Percentiles rank a stretch among this genome's conserved stretches.
phyloP scores from a whole-genome alignment of 768 basidiomycete genomes.

The Leccinellum rugosiceps region DNA sequence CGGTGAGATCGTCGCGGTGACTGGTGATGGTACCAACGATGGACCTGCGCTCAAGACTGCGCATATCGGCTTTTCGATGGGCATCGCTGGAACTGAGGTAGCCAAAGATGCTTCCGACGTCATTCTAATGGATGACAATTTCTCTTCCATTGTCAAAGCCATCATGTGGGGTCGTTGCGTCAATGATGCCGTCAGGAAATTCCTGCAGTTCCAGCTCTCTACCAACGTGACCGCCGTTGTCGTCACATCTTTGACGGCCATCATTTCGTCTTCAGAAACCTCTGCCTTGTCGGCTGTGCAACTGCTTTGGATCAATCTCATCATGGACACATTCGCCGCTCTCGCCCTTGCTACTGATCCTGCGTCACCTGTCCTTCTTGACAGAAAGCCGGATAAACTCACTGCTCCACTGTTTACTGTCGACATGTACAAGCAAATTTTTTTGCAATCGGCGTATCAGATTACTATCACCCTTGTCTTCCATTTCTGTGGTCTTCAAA shows the following conservation, averaged over 20 bases:
- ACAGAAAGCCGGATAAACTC: conserved; percentile 90
- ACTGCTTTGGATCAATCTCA: conserved; percentile 97
- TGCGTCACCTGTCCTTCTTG: conserved; percentile 72
- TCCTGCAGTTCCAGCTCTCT: conserved; percentile 92
- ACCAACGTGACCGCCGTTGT: conserved; percentile 95
- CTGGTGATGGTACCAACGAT: conserved; percentile 98
- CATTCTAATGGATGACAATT: conserved; percentile 97
- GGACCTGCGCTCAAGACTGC: conserved; percentile 95
- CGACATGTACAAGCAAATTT: conserved; percentile 96
- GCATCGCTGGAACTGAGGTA: conserved; percentile 94
- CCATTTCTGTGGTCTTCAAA: conserved; percentile 77
- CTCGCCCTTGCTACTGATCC: conserved; percentile 97
- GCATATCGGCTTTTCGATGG: conserved; percentile 96
- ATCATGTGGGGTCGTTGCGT: conserved; percentile 99
- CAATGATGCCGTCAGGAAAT: conserved; percentile 96
- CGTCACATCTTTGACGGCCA: conserved; percentile 88
- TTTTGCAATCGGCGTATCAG: conserved; percentile 87
- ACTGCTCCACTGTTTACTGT: conserved; percentile 85
- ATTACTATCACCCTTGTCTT: conserved; percentile 79
- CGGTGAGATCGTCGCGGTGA: conserved; percentile 92
- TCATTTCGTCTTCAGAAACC: conserved; percentile 68
- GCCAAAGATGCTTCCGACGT: conserved; percentile 99
- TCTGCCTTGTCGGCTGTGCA: conserved; percentile 96
- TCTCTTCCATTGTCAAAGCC: conserved; percentile 92
- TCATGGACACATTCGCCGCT: conserved; percentile 98